phyloP scores from a whole-genome alignment of 352 stramenopile species.

The Phytophthora lateralis region DNA sequence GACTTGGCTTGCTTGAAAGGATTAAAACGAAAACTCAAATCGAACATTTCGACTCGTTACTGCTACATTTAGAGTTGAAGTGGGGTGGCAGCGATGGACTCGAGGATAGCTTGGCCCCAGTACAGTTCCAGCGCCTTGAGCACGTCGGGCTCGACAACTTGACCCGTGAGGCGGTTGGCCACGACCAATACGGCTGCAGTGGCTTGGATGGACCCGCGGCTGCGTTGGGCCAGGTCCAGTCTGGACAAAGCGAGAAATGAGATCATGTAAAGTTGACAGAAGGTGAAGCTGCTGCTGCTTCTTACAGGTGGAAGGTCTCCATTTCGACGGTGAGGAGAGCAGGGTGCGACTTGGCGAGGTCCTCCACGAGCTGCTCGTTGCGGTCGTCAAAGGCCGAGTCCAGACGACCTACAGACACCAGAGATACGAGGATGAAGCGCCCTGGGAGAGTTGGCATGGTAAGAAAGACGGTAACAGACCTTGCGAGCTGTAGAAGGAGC shows the following conservation, averaged over 20 bases:
- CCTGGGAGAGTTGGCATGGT: neutral
- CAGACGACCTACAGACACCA: slow-evolving; percentile 35
- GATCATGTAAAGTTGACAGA: neutral
- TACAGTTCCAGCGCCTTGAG: slow-evolving; percentile 40
- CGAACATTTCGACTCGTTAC: neutral
- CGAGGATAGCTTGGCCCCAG: slow-evolving; percentile 45
- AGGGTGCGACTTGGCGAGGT: slow-evolving; percentile 36
- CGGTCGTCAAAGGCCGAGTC: slow-evolving; percentile 64
- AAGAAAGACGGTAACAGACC: slow-evolving; percentile 22
- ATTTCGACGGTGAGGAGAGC: slow-evolving; percentile 64
- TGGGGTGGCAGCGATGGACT: slow-evolving; percentile 24
- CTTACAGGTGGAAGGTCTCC: slow-evolving; percentile 75
- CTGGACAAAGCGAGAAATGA: slow-evolving; percentile 15
- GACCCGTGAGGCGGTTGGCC: slow-evolving; percentile 45
- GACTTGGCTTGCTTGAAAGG: neutral
- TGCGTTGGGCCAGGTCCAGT: slow-evolving; percentile 53
- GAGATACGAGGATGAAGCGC: neutral
- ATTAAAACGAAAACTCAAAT: neutral
- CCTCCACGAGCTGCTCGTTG: slow-evolving; percentile 53
- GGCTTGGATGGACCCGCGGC: slow-evolving; percentile 41
- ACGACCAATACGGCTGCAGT: slow-evolving; percentile 49
- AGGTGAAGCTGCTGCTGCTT: neutral
- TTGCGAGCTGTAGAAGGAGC: slow-evolving; percentile 81
- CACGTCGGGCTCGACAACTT: slow-evolving; percentile 42
- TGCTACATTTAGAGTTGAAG: slow-evolving; percentile 21